Conservation (phyloP, 306 rosid species). For the Chamaecrista fasciculata region DNA sequence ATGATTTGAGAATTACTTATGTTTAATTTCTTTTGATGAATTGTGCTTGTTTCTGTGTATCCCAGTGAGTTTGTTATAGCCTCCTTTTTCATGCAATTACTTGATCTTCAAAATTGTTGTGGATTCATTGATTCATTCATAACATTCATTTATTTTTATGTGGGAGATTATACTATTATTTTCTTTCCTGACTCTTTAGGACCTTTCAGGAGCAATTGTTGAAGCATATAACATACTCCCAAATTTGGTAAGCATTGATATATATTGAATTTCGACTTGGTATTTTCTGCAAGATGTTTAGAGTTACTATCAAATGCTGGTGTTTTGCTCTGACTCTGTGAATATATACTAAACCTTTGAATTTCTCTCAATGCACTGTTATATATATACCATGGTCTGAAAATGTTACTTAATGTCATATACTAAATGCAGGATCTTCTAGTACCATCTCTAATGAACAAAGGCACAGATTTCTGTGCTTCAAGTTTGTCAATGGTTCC, state of each 20-base stretch:
- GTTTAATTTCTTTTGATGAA: background rate
- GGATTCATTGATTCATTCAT: background rate
- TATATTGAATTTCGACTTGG: background rate
- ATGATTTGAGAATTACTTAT: too few species aligned
- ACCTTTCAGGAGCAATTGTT: conserved; percentile 57
- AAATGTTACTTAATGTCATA: conserved; percentile 26
- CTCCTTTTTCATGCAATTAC: background rate
- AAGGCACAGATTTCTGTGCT: conserved; percentile 74
- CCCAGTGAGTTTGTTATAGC: background rate
- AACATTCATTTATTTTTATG: background rate
- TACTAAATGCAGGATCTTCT: conserved; percentile 66
- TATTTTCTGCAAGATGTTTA: background rate
- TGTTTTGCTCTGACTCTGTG: background rate
- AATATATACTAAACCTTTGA: background rate
- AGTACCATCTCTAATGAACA: conserved; percentile 72
- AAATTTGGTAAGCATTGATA: conserved; percentile 55
- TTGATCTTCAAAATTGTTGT: background rate
- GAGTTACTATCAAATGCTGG: background rate
- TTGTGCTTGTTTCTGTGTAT: background rate
- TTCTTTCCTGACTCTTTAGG: conserved; percentile 37
- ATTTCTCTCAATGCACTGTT: background rate
- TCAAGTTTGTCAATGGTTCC: conserved; percentile 86
- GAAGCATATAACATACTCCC: conserved; percentile 88
- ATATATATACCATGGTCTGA: background rate
- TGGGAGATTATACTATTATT: conserved; percentile 16